Evolutionary conservation across 192 early-diverging fungal genomes (phyloP).

Genomic region (Chytriomyces sp.): DNA sequence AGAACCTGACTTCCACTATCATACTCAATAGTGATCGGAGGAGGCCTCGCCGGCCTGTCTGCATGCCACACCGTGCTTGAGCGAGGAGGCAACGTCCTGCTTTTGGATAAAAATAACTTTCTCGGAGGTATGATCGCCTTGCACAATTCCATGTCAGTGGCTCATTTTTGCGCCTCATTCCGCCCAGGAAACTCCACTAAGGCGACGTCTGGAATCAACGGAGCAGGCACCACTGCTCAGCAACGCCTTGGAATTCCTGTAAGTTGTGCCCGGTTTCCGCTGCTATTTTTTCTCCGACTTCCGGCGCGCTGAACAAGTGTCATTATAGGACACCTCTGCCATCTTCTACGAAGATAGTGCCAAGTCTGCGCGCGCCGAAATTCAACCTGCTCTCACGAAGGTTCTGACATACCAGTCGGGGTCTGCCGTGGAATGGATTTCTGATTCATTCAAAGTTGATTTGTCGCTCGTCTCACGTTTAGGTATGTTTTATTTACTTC

Average conservation of each 20-base stretch:
- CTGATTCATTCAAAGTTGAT: constrained; percentile 85
- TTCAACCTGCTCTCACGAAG: constrained; percentile 77
- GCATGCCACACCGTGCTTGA: constrained; percentile 80
- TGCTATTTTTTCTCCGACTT: neutral
- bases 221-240: constrained; percentile 87
- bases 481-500: constrained; percentile 12
- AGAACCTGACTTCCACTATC: too few relatives aligned
- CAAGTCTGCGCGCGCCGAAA: constrained; percentile 80
- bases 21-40: constrained; percentile 90
- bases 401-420: constrained; percentile 85
- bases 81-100: constrained; percentile 79
- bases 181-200: constrained; percentile 90
- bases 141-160: neutral
- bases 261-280: constrained; percentile 3
- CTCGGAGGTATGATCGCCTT: constrained; percentile 61
- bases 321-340: constrained; percentile 72
- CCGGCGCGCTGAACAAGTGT: neutral
- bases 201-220: constrained; percentile 97
- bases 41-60: constrained; percentile 85
- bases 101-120: constrained; percentile 88
- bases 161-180: neutral
- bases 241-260: constrained; percentile 59
- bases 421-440: constrained; percentile 91
- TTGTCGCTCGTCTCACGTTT: constrained; percentile 85
- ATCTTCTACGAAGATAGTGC: constrained; percentile 88